Evolutionary conservation across 1,284 basidiomycete species (phyloP).

Genomic region (Exobasidium rhododendri): DNA sequence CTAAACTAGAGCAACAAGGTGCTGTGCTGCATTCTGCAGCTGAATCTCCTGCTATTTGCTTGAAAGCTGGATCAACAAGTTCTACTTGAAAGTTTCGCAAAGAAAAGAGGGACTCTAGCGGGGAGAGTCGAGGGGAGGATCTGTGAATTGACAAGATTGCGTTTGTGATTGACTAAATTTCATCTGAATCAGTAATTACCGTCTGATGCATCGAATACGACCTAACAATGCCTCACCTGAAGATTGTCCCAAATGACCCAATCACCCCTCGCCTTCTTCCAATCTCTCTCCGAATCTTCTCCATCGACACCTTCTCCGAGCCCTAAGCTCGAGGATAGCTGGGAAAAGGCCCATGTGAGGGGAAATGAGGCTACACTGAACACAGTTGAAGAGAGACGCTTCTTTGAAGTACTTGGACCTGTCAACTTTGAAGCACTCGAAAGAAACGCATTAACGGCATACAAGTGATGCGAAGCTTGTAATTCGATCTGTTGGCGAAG

Average conservation of each 20-base stretch:
- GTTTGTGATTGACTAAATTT: background rate
- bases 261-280: constrained; percentile 66
- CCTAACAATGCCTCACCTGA: too few relatives aligned
- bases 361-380: constrained; percentile 18
- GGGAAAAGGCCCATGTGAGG: constrained; percentile 70
- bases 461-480: constrained; percentile 60
- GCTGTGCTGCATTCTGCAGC: background rate
- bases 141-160: constrained; percentile 20
- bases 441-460: constrained; percentile 60
- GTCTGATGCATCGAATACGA: too few relatives aligned
- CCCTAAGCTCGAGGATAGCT: constrained; percentile 68
- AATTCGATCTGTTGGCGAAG: constrained; percentile 24
- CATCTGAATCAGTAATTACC: too few relatives aligned
- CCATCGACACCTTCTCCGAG: constrained; percentile 59
- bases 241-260: constrained; percentile 70
- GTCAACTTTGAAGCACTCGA: constrained; percentile 1
- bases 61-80: constrained; percentile 4
- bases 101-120: constrained; percentile 23
- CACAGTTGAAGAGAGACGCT: constrained; percentile 3
- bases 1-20: constrained; percentile 53
- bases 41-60: background rate
- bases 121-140: constrained; percentile 21
- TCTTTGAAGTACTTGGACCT: background rate
- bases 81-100: background rate
- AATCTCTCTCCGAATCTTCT: constrained; percentile 65